Evolutionary conservation across 768 basidiomycete genomes (phyloP), one percentile per base, ranked within the genome.

Genomic region (Leccinum ochraceum): DNA sequence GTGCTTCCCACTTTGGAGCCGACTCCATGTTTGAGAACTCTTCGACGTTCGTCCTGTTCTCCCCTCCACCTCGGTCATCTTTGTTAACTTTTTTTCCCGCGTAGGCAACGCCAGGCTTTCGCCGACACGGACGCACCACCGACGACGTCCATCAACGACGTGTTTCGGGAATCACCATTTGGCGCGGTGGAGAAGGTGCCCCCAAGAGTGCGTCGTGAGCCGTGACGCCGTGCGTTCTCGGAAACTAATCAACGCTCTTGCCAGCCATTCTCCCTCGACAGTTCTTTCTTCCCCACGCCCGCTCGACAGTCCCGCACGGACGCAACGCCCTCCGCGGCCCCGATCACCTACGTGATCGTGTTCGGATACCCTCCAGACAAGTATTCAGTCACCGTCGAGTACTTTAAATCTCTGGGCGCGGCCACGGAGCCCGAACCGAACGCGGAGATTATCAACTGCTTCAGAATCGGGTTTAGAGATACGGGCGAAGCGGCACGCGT

Each of bases 281-380:
- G 59, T 22, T 52, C 69, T 16, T 56, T 66, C 22, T 63, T 69
- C 24, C 13, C 64, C 14, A 46, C 62, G 13, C 22, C 64, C 11
- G 37, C 51, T 1, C 72, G 63, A 39, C 60, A 56, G 26, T 49
- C 72, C 14, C 63, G 78, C 62, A 32, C 61, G 60, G 60, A 71
- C 14, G 49, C 76, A 32, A 48, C 72, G 52, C 60, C 74, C n/a
- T 60, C 72, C 46, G 60, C 77, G 6, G 53, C 75, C 11, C 81
- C 84, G 28, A 78, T 82, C 3, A 71, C 83, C 30, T 88, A 88
- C 67, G 79, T 95, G 37, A 79, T 94, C 67, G 86, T 95, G 55
- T 95, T 93, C 62, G 94, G 94, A n/a, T 95, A 94, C 70, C 92
- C 94, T 6, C 78, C 85, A 34, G 90, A 94, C 73, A 86, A 86